phyloP scores from a whole-genome alignment of 2,329 filamentous ascomycete species.

The Lecanicillium sp. region DNA sequence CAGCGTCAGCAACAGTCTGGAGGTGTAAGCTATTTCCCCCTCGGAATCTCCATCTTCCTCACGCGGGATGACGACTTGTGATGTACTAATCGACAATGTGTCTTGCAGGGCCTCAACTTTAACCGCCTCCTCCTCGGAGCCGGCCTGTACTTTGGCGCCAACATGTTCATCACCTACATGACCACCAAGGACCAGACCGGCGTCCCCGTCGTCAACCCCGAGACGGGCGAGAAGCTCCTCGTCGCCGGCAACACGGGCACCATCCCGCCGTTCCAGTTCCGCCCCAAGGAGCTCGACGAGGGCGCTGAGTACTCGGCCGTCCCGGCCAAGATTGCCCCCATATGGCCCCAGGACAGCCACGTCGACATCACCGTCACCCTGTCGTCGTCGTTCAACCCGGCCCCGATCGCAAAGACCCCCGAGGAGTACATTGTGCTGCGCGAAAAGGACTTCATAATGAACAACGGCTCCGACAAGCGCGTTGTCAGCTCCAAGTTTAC shows the following conservation, averaged over 20 bases:
- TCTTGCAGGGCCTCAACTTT: slow-evolving; percentile 28
- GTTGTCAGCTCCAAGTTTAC: slow-evolving; percentile 68
- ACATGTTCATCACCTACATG: slow-evolving; percentile 48
- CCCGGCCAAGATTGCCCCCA: slow-evolving; percentile 69
- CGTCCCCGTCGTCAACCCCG: slow-evolving; percentile 40
- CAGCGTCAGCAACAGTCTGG: slow-evolving; percentile 9
- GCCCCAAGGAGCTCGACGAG: slow-evolving; percentile 52
- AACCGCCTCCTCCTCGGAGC: slow-evolving; percentile 44
- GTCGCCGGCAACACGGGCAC: slow-evolving; percentile 45
- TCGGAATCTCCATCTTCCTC: too few relatives aligned
- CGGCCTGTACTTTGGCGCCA: slow-evolving; percentile 51
- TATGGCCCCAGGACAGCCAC: slow-evolving; percentile 74
- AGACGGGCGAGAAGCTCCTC: slow-evolving; percentile 41
- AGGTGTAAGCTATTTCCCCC: slow-evolving; percentile 9
- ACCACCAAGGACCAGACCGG: slow-evolving; percentile 38
- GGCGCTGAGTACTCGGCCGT: slow-evolving; percentile 56
- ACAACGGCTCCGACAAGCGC: slow-evolving; percentile 72
- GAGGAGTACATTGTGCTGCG: slow-evolving; percentile 65
- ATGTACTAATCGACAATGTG: background rate
- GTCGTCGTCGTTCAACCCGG: slow-evolving; percentile 64
- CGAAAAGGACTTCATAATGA: slow-evolving; percentile 73
- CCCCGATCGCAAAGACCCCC: slow-evolving; percentile 57
- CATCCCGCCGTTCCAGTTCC: slow-evolving; percentile 58
- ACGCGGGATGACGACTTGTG: too few relatives aligned
- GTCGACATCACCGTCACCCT: slow-evolving; percentile 83